Conservation (phyloP, 495 filamentous ascomycete species). For the Penicillium longicatenatum region DNA sequence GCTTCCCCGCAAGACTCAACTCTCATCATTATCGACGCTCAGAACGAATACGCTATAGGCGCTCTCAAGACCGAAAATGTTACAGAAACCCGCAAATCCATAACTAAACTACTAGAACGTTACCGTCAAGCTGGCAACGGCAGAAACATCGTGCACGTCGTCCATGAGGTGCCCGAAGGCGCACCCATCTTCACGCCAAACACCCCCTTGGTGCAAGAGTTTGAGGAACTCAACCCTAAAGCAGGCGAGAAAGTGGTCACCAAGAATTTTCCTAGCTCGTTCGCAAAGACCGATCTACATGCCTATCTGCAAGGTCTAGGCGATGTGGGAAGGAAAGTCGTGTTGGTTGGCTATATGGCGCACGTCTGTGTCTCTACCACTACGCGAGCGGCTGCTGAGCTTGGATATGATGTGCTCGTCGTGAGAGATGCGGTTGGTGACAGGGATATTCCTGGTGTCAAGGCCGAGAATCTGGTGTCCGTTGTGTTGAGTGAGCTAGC, state of each 20-base stretch:
- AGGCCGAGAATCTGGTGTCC: constrained; percentile 38
- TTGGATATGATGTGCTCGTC: constrained; percentile 60
- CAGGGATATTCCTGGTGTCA: constrained; percentile 55
- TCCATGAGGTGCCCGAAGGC: constrained; percentile 54
- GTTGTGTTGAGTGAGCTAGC: constrained; percentile 47
- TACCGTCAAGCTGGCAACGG: constrained; percentile 48
- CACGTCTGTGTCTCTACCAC: constrained; percentile 66
- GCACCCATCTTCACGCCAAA: constrained; percentile 62
- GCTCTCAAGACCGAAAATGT: constrained; percentile 52
- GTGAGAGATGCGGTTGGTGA: constrained; percentile 60
- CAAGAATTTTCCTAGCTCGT: constrained; percentile 51
- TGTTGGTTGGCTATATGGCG: constrained; percentile 58
- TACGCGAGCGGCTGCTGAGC: constrained; percentile 53
- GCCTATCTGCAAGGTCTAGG: constrained; percentile 37
- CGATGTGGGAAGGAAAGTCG: constrained; percentile 47
- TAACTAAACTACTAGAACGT: constrained; percentile 48
- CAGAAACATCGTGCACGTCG: constrained; percentile 57
- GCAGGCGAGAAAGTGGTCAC: constrained; percentile 47
- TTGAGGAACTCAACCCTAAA: constrained; percentile 50
- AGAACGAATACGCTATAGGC: constrained; percentile 61
- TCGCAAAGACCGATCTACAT: constrained; percentile 49
- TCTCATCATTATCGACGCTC: constrained; percentile 66
- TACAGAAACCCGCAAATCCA: constrained; percentile 44
- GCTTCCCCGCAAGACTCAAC: constrained; percentile 54
- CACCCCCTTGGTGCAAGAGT: constrained; percentile 54